Base-by-base conservation (phyloP, 345 rosid species). In the Anacardium occidentale region DNA sequence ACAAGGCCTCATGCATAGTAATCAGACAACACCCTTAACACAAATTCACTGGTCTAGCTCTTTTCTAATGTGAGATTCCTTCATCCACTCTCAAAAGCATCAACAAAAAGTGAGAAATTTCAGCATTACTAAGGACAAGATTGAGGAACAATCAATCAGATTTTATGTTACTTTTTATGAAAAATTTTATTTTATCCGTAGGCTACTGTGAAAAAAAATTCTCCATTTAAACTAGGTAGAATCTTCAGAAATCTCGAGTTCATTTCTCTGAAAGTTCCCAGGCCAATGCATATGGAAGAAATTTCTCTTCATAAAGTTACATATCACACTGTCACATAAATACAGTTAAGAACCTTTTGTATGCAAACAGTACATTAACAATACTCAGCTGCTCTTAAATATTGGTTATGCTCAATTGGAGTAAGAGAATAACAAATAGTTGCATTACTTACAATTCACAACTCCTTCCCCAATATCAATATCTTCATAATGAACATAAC, bases 361-460 rank as follows among this genome's bases (percentile, higher is more conserved):
- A 52, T 53, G 20, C 37, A 54, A 20, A 56, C 24, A 2, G 2
- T 42, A 21, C 22, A 53, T 34, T 21, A 12, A 37, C 42, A 37
- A 37, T 37, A 37, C 42, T 57, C 9, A 29, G 32, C 47, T 48
- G 10, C 71, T 67, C 17, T 29, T 47, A 25, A 34, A 3, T 68
- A n/a, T 52, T 24, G 42, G 55, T 4, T 59, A n/a, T 45, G 56
- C 65, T 70, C 48, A 10, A 50, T 12, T 45, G 11, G 14, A 18
- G 37, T 17, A 12, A 20, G 25, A 24, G 0, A 18, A 45, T 45
- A 47, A 60, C 18, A 47, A 8, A 4, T 13, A 8, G 59, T n/a
- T 71, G 74, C 50, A 61, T n/a, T 71, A 71, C 59, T 48, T 71
- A 51, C 60, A 71, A 61, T 59, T 61, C 6, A 14, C 56, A 26